These are phyloP conservation scores for rapeseed (Brassica napus) DNA, from an alignment of 345 rosid species.

Conservation along the genomic window DNA sequence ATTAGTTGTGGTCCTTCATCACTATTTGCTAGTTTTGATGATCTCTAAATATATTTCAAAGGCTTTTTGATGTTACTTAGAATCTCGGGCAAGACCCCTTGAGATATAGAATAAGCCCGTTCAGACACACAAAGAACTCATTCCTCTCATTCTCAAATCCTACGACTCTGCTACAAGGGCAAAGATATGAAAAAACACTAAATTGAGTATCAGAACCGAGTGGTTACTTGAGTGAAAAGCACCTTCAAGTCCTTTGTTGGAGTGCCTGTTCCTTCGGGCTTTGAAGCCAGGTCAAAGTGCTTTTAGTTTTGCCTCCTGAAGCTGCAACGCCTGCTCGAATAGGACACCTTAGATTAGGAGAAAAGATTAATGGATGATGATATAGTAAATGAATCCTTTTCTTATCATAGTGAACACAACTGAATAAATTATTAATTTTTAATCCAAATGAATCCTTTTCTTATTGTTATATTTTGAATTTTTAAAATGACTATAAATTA, in stretches of 20 bases:
- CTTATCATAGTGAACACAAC: neutral
- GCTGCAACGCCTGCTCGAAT: conserved; percentile 60
- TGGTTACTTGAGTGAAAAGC: conserved; percentile 64
- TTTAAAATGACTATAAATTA: no score
- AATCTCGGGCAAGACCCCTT: conserved; percentile 16
- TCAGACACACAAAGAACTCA: conserved; percentile 20
- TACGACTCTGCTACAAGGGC: conserved; percentile 19
- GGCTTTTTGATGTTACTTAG: conserved; percentile 27
- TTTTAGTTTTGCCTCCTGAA: conserved; percentile 75
- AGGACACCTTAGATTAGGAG: conserved; percentile 5
- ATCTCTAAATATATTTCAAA: conserved; percentile 25
- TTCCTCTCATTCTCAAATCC: conserved; percentile 20
- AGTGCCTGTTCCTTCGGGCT: conserved; percentile 78
- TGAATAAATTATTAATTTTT: no score
- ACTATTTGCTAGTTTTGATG: conserved; percentile 16
- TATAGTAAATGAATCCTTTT: neutral
- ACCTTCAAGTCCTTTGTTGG: conserved; percentile 87
- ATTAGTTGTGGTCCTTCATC: conserved; percentile 35
- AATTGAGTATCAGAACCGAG: conserved; percentile 53
- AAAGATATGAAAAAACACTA: neutral
- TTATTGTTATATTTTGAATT: neutral
- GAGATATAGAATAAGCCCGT: conserved; percentile 25
- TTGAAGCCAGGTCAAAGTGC: conserved; percentile 87
- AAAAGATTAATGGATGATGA: neutral
- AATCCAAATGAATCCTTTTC: neutral